Conservation (phyloP, 306 rosid species). For the Datisca glomerata region DNA sequence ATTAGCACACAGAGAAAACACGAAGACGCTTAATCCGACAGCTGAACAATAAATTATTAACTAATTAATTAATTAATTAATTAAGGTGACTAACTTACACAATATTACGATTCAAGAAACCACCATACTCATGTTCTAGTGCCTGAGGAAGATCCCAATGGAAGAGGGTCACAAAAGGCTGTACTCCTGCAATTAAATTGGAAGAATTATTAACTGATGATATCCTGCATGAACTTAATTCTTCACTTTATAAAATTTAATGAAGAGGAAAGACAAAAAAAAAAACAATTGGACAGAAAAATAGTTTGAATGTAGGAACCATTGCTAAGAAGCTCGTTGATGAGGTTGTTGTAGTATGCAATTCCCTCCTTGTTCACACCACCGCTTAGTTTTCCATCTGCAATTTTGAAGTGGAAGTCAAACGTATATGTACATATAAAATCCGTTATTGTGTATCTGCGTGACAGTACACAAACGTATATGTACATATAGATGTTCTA, state of each 20-base stretch:
- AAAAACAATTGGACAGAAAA: neutral
- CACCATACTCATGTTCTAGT: conserved; percentile 19
- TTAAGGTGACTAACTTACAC: conserved; percentile 15
- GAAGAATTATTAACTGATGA: neutral
- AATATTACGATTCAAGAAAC: conserved; percentile 23
- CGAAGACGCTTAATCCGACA: too few relatives aligned
- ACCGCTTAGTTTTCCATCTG: conserved; percentile 32
- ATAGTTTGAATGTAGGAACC: neutral
- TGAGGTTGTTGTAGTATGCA: conserved; percentile 25
- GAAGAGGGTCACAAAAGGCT: conserved; percentile 26
- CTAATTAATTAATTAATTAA: too few relatives aligned
- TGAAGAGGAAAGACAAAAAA: neutral
- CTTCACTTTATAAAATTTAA: neutral
- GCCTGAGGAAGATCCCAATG: conserved; percentile 34
- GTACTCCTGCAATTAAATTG: conserved; percentile 6
- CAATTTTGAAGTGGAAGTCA: neutral
- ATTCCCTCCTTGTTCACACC: conserved; percentile 37
- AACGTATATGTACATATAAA: too few relatives aligned
- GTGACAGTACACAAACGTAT: too few relatives aligned
- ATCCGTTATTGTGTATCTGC: too few relatives aligned
- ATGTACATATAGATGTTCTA: too few relatives aligned
- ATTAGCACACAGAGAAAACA: too few relatives aligned
- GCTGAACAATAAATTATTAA: too few relatives aligned
- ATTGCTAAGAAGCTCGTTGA: conserved; percentile 18
- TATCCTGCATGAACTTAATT: neutral